A percentile compares a stretch with the other conserved stretches of the same genome.
Conservation (phyloP, 2,329 filamentous ascomycete genomes). For the Colletotrichum lentis region DNA sequence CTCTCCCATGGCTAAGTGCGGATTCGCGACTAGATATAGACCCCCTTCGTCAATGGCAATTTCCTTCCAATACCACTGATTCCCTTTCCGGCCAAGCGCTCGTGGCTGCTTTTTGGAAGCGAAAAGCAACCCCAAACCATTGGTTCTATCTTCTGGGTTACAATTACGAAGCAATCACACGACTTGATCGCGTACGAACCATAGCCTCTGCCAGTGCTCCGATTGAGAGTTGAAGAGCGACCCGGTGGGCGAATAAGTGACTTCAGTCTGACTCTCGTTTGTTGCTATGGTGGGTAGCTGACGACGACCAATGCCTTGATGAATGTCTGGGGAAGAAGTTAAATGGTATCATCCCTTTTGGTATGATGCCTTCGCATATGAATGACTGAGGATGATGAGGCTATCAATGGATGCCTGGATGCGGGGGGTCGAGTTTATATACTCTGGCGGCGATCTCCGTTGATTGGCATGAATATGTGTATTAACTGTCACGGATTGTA, state of each 20-base stretch:
- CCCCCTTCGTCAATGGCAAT: not conserved
- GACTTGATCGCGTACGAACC: not conserved
- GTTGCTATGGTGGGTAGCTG: not conserved
- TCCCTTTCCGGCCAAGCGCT: conserved; percentile 9
- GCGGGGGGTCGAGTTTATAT: not conserved
- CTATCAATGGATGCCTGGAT: not conserved
- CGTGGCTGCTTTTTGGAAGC: conserved; percentile 1
- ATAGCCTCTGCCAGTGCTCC: not conserved
- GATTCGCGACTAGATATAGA: not conserved
- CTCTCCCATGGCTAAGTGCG: not conserved
- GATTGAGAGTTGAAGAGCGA: not conserved
- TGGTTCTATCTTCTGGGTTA: conserved; percentile 4
- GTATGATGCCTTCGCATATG: not conserved
- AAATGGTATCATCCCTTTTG: too few species aligned
- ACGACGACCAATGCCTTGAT: not conserved
- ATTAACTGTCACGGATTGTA: not conserved
- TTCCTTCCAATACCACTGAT: not conserved
- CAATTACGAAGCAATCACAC: not conserved
- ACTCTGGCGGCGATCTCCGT: too few species aligned
- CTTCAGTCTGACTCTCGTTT: conserved; percentile 2
- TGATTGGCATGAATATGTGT: not conserved
- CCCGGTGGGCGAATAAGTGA: not conserved
- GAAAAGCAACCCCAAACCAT: not conserved
- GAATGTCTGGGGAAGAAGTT: not conserved
- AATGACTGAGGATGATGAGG: not conserved